A percentile compares a stretch with the other conserved stretches of the same genome.
Conservation (phyloP, 495 filamentous ascomycete species). For the Xylaria flabelliformis region DNA sequence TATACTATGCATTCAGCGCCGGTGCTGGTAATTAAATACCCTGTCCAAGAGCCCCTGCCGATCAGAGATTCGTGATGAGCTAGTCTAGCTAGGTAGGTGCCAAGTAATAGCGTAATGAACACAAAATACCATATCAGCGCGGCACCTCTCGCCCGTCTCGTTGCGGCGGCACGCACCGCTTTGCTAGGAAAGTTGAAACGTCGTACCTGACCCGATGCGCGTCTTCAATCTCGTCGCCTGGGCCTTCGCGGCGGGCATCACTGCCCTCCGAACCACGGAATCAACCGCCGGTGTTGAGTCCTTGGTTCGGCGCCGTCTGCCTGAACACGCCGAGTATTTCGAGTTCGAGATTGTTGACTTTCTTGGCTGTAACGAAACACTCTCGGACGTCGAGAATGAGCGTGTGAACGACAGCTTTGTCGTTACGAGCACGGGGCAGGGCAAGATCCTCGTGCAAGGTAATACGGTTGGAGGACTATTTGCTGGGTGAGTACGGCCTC, state of each 20-base stretch:
- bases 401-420: slow-evolving; percentile 51
- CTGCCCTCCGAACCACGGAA: slow-evolving; percentile 41
- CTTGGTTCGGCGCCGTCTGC: slow-evolving; percentile 55
- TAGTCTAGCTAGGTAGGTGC: background rate
- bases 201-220: slow-evolving; percentile 24
- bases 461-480: slow-evolving; percentile 54
- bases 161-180: background rate
- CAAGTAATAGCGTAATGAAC: background rate
- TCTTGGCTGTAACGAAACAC: slow-evolving; percentile 26
- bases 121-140: background rate
- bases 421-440: slow-evolving; percentile 46
- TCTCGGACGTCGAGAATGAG: slow-evolving; percentile 7
- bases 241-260: slow-evolving; percentile 23
- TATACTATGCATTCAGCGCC: no score
- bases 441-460: slow-evolving; percentile 54
- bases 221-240: slow-evolving; percentile 25
- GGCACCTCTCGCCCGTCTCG: background rate
- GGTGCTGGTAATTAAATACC: background rate
- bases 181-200: background rate
- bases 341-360: slow-evolving; percentile 44
- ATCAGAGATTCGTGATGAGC: slow-evolving; percentile 10
- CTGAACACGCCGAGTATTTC: slow-evolving; percentile 50
- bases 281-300: slow-evolving; percentile 48
- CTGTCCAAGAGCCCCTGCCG: background rate
- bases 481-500: slow-evolving; percentile 45